Evolutionary conservation across 805 yeast species (phyloP).

Genomic region (Nakazawaea siamensis): DNA sequence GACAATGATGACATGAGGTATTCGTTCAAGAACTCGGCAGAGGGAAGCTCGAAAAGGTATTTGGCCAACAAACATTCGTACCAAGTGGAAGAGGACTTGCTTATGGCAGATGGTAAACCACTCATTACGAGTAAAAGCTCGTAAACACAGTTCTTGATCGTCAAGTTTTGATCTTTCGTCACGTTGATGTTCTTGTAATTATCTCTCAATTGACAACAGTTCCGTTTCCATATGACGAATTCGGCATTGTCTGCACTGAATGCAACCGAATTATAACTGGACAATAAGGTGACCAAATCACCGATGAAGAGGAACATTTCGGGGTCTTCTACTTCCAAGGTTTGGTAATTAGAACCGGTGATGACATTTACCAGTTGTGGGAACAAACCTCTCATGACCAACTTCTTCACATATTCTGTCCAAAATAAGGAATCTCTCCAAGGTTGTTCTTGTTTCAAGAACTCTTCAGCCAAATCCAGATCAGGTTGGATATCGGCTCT

Average conservation of each 20-base stretch:
- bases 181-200: conserved; percentile 19
- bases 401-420: conserved; percentile 47
- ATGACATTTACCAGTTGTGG: conserved; percentile 44
- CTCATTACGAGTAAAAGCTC: conserved; percentile 36
- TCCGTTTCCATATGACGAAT: conserved; percentile 42
- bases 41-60: conserved; percentile 49
- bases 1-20: conserved; percentile 28
- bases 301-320: conserved; percentile 28
- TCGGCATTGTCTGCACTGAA: conserved; percentile 29
- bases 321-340: conserved; percentile 23
- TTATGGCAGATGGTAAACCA: conserved; percentile 40
- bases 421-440: conserved; percentile 48
- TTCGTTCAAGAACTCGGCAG: conserved; percentile 30
- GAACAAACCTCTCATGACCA: conserved; percentile 55
- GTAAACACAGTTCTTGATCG: conserved; percentile 27
- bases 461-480: conserved; percentile 36
- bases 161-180: conserved; percentile 14
- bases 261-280: conserved; percentile 26
- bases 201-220: conserved; percentile 43
- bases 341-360: conserved; percentile 32
- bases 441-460: conserved; percentile 30
- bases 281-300: conserved; percentile 31
- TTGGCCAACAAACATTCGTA: conserved; percentile 45
- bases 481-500: conserved; percentile 63
- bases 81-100: conserved; percentile 51